Percentiles rank a stretch among this genome's conserved stretches.
Conservation (phyloP, 352 stramenopile species). For the Aphanomyces cochlioides region DNA sequence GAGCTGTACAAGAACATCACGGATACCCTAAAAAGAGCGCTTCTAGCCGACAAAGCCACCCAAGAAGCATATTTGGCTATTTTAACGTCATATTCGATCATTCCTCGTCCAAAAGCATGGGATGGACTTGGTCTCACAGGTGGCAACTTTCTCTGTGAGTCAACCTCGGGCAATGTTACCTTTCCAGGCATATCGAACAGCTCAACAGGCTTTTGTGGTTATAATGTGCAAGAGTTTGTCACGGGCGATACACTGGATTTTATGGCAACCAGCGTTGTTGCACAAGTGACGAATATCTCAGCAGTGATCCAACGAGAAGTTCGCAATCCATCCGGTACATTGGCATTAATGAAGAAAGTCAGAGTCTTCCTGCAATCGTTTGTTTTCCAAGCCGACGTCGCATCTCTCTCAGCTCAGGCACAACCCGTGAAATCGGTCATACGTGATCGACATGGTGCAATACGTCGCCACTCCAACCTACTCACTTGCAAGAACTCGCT, state of each 20-base stretch:
- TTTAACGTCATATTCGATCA: background rate
- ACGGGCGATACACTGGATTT: background rate
- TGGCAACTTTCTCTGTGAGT: slow-evolving; percentile 9
- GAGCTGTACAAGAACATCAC: slow-evolving; percentile 7
- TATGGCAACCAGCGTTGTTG: background rate
- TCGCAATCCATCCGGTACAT: too few relatives aligned
- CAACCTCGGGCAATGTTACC: background rate
- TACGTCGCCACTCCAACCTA: background rate
- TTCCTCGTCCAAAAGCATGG: background rate
- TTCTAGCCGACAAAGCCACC: background rate
- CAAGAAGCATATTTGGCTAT: background rate
- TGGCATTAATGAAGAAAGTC: background rate
- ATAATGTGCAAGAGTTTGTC: background rate
- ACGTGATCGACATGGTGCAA: slow-evolving; percentile 3
- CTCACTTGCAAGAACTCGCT: background rate
- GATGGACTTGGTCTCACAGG: background rate
- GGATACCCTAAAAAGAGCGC: background rate
- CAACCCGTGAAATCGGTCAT: background rate
- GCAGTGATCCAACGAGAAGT: background rate
- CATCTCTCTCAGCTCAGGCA: background rate
- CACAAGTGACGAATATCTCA: background rate
- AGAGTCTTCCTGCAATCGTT: background rate
- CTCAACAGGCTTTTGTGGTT: background rate
- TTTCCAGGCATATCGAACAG: background rate
- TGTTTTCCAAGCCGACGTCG: background rate